Base-by-base conservation (phyloP, 768 basidiomycete species). In the Amyloporia xantha region DNA sequence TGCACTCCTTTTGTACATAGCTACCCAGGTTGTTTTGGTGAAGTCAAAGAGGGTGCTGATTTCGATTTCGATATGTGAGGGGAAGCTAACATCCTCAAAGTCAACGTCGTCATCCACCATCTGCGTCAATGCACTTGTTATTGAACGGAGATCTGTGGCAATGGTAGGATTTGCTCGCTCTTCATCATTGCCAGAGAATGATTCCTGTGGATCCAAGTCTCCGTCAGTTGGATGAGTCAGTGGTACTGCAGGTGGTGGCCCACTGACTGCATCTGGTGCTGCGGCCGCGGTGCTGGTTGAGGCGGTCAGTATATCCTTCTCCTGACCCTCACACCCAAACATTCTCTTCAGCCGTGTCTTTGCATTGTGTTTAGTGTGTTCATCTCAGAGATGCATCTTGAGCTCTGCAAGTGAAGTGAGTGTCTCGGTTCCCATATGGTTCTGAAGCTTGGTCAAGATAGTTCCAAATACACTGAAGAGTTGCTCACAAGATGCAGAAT, bases 381-480 rank as follows among this genome's bases (percentile, higher is more conserved):
- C 17, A n/a, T 43, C 41, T 4, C 20, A 24, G 20, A 43, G 19
- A 24, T 43, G 41, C 41, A 43, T 43, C 41, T 43, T 43, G 49
- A 50, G 49, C 21, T 44, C 20, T 24, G 49, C 27, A 24, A 50
- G 42, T 23, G 24, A 27, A 17, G 36, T 33, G 10, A 23, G 13
- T 1, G 49, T 50, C 41, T 50, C 35, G 2, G 42, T 35, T 4
- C 49, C 25, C 33, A 49, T 30, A 4, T 42, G 33, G 28, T 49
- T 52, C 13, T 38, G 45, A 37, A 40, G 50, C 40, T 46, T 51
- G 2, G 42, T 57, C 21, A 57, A 48, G 38, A 51, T 55, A 2
- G 21, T 33, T 4, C 56, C 56, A 51, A 58, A 58, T 5, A 36
- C 19, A 21, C 56, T 58, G 49, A 58, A 58, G 12, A 53, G 43